phyloP scores from a whole-genome alignment of 257 asterid genomes.

The Ballota nigra region DNA sequence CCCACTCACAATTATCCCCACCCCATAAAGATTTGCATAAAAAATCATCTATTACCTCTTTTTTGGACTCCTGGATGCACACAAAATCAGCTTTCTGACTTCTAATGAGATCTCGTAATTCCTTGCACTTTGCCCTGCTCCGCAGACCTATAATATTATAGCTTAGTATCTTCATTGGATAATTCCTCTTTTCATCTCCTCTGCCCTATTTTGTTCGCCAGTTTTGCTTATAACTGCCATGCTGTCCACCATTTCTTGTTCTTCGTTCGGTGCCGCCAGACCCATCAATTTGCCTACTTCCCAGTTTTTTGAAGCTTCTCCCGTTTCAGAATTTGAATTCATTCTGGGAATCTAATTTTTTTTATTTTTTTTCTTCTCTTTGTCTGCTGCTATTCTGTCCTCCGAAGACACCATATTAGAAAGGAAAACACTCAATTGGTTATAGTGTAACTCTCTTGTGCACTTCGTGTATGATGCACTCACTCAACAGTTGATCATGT shows the following conservation, averaged over 20 bases:
- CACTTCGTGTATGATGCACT: too few species aligned
- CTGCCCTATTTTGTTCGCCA: neutral
- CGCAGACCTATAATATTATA: neutral
- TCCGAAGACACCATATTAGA: too few species aligned
- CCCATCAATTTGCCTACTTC: neutral
- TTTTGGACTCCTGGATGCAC: neutral
- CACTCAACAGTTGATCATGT: too few species aligned
- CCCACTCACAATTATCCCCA: too few species aligned
- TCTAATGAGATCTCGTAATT: neutral
- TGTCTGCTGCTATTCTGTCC: too few species aligned
- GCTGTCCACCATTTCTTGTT: too few species aligned
- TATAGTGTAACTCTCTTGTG: too few species aligned
- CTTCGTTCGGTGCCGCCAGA: neutral
- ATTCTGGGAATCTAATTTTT: too few species aligned
- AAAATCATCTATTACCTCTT: neutral
- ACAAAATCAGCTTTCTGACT: neutral
- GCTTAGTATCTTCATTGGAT: neutral
- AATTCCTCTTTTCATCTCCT: too few species aligned
- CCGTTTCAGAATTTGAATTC: neutral
- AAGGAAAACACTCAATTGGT: too few species aligned
- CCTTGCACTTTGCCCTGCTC: neutral
- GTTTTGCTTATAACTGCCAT: neutral
- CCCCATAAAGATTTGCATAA: neutral
- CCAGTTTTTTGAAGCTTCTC: neutral
- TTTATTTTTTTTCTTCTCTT: too few species aligned